Evolutionary conservation across 192 early-diverging fungal species (phyloP).

Genomic region (Umbelopsis vinacea): DNA sequence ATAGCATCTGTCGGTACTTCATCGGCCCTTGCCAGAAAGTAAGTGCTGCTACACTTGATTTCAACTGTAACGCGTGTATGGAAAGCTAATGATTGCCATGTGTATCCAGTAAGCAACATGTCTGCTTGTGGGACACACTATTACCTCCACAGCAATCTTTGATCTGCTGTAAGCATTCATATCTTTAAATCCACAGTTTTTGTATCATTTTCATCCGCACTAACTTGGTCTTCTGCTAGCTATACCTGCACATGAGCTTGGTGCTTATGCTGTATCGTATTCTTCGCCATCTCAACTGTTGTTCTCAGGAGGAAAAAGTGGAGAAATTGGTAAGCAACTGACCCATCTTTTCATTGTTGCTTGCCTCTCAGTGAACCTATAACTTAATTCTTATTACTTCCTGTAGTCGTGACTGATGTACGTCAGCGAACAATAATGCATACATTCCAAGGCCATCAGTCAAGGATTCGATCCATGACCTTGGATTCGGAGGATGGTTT

Average conservation of each 20-base stretch:
- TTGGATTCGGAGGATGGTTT: slow-evolving; percentile 62
- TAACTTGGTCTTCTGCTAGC: slow-evolving; percentile 28
- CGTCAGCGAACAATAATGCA: slow-evolving; percentile 68
- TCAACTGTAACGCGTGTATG: not conserved
- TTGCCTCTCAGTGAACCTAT: not conserved
- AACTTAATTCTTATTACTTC: not conserved
- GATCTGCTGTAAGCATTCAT: slow-evolving; percentile 51
- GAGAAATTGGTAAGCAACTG: slow-evolving; percentile 68
- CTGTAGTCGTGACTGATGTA: slow-evolving; percentile 70
- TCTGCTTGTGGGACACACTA: slow-evolving; percentile 80
- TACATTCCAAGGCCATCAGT: slow-evolving; percentile 70
- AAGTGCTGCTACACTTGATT: not conserved
- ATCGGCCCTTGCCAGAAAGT: slow-evolving; percentile 40
- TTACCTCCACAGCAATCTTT: slow-evolving; percentile 63
- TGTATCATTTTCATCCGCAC: no score
- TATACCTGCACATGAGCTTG: slow-evolving; percentile 64
- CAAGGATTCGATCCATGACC: slow-evolving; percentile 63
- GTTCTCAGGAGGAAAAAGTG: slow-evolving; percentile 74
- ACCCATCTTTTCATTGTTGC: not conserved
- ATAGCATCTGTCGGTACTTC: slow-evolving; percentile 77
- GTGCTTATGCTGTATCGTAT: slow-evolving; percentile 70
- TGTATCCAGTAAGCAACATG: slow-evolving; percentile 47
- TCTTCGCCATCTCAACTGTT: slow-evolving; percentile 63
- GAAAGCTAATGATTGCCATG: not conserved
- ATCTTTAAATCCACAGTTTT: no score